phyloP scores from a whole-genome alignment of 2,329 filamentous ascomycete genomes.

The Claviceps sp. region DNA sequence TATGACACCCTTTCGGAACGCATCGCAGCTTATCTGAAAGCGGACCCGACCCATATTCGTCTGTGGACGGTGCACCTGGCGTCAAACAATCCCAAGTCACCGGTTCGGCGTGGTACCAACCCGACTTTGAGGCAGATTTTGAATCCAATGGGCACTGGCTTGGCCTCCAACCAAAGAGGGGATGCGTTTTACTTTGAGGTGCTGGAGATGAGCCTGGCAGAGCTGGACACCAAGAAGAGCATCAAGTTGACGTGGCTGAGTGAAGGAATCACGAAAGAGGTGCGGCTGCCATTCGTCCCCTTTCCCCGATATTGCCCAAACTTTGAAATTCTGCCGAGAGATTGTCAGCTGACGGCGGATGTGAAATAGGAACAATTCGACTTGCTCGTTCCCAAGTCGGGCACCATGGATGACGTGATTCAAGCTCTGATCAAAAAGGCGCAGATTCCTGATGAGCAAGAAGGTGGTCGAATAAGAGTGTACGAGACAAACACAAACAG shows the following conservation, averaged over 20 bases:
- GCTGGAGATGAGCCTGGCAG: constrained; percentile 83
- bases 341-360: not conserved
- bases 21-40: constrained; percentile 62
- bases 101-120: constrained; percentile 59
- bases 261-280: constrained; percentile 85
- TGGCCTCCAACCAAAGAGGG: constrained; percentile 53
- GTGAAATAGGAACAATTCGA: constrained; percentile 55
- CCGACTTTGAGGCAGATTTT: constrained; percentile 70
- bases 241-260: constrained; percentile 74
- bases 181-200: constrained; percentile 88
- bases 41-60: constrained; percentile 75
- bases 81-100: constrained; percentile 61
- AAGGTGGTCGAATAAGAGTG: constrained; percentile 58
- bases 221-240: constrained; percentile 83
- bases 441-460: constrained; percentile 58
- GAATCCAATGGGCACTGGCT: constrained; percentile 51
- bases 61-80: constrained; percentile 76
- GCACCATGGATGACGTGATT: constrained; percentile 66
- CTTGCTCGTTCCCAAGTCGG: constrained; percentile 76
- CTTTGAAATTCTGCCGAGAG: no score
- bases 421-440: constrained; percentile 67
- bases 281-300: constrained; percentile 20
- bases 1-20: constrained; percentile 81
- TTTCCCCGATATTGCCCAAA: no score
- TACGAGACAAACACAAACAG: constrained; percentile 76